Evolutionary conservation across 306 rosid genomes (phyloP), one percentile per base, ranked within the genome.

Genomic region (Vigna hirtella): DNA sequence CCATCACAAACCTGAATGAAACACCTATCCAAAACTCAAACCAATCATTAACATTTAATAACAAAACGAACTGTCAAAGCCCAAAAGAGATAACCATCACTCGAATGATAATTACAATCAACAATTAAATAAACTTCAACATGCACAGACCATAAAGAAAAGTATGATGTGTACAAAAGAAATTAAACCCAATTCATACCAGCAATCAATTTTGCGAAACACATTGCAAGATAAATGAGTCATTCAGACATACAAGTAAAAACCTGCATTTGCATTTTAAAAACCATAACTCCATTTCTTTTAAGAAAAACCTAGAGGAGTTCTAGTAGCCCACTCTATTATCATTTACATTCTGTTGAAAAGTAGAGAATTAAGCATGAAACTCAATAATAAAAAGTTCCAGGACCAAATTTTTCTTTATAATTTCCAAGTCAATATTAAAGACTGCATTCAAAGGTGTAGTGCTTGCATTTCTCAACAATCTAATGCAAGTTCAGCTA

Each of bases 1-100:
- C 96, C 91, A 89, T 86, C 93, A 91, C 74, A 75, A 83, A 89
- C 90, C 91, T 89, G 96, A 87, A 89, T 75, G 90, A 87, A 91
- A 88, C 75, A 89, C 83, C 90, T 86, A 87, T 81, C 74, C 82
- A 87, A 74, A 81, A 79, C 90, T 83, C 86, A 87, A 87, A 87
- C 83, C 70, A 83, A 79, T 78, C 79, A 85, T 73, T 61, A 87
- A 86, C 76, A 78, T 51, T 78, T 62, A 63, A 56, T 70, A 81
- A 64, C 51, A 85, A 32, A 73, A 49, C 9, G 6, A 73, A 64
- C 70, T 28, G 65, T 79, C 36, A 61, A 74, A 76, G 72, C 64
- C 79, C 16, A 61, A 70, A 69, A 72, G 38, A 9, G 2, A 79
- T 22, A 38, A 58, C 50, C 28, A 58, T n/a, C 30, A 65, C 56